phyloP scores from a whole-genome alignment of 2,329 filamentous ascomycete species.

The Penicillium italicum region DNA sequence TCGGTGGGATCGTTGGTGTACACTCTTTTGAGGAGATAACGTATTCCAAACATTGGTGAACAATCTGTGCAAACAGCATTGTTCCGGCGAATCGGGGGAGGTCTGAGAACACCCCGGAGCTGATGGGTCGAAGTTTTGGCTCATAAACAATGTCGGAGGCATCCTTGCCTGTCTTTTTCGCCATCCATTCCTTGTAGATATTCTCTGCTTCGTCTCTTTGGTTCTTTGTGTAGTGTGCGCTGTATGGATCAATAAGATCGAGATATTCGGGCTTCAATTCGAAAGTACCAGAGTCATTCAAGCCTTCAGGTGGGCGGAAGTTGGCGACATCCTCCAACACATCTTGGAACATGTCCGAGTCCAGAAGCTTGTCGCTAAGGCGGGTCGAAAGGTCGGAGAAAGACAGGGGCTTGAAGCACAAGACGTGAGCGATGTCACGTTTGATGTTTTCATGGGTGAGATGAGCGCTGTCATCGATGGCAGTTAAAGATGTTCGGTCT shows the following conservation, averaged over 20 bases:
- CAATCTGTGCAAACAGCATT: slow-evolving; percentile 80
- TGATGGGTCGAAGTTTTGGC: slow-evolving; percentile 73
- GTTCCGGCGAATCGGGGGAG: slow-evolving; percentile 78
- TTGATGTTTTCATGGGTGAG: slow-evolving; percentile 70
- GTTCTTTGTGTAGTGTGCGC: slow-evolving; percentile 93
- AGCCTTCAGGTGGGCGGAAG: slow-evolving; percentile 84
- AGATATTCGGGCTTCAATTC: slow-evolving; percentile 83
- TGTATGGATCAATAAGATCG: slow-evolving; percentile 89
- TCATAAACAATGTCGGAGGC: slow-evolving; percentile 86
- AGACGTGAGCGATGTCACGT: slow-evolving; percentile 84
- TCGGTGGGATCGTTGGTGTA: slow-evolving; percentile 72
- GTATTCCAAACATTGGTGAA: slow-evolving; percentile 85
- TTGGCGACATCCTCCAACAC: slow-evolving; percentile 83
- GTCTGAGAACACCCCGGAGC: slow-evolving; percentile 70
- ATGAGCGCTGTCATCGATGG: slow-evolving; percentile 34
- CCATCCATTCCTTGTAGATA: slow-evolving; percentile 81
- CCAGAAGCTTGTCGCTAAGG: slow-evolving; percentile 82
- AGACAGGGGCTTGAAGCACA: slow-evolving; percentile 94
- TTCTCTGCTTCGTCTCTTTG: slow-evolving; percentile 92
- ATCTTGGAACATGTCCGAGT: slow-evolving; percentile 80
- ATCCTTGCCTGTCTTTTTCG: slow-evolving; percentile 78
- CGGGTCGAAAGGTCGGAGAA: slow-evolving; percentile 88
- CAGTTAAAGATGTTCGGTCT: slow-evolving; percentile 71
- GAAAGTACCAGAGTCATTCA: slow-evolving; percentile 91
- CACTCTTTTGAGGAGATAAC: slow-evolving; percentile 65